Base-by-base conservation (phyloP, 2,329 filamentous ascomycete genomes). In the Nannizzia gypsea region DNA sequence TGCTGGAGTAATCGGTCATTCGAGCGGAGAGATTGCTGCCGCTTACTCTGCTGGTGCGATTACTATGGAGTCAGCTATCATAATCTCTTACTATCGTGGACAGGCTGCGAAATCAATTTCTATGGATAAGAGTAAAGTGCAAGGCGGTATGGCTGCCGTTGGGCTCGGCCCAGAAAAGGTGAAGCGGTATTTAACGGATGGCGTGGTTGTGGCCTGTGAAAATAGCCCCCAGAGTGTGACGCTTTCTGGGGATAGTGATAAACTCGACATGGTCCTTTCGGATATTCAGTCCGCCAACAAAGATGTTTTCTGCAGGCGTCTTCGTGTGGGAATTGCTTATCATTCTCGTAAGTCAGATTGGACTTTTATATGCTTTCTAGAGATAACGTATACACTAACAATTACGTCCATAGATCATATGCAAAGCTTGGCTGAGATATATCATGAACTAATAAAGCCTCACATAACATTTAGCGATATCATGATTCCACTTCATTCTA, bases 151-250 rank as follows among this genome's bases (percentile, higher is more conserved):
- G 64, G 42, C 64, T 46, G 63, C 64, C 15, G 57, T 63, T 55
- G 64, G 63, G 8, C 6, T 48, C 38, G 50, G 34, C 22, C 46
- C 48, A 26, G 17, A 31, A 3, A 56, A 61, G 24, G 56, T 48
- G 2, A 44, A 56, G 56, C 22, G 34, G 8, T 61, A 59, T 48
- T 9, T 61, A 57, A 28, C 38, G 64, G 13, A 59, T 62, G 36
- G 34, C 24, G 50, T 65, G 15, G 57, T 60, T 13, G 62, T 72
- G 6, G 75, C 73, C 0, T 75, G 73, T 26, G 64, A 71, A 46
- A 77, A 77, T 63, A 71, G 68, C 3, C 70, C 69, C 0, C 62
- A 61, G 1, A 75, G 68, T 46, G 65, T 74, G 1, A 76, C 73
- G 0, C 28, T 75, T 1, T 71, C 72, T 22, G 72, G 72, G 0